These are phyloP conservation scores for Diversispora epigaea DNA, from an alignment of 192 early-diverging fungal genomes.

Conservation along the genomic window DNA sequence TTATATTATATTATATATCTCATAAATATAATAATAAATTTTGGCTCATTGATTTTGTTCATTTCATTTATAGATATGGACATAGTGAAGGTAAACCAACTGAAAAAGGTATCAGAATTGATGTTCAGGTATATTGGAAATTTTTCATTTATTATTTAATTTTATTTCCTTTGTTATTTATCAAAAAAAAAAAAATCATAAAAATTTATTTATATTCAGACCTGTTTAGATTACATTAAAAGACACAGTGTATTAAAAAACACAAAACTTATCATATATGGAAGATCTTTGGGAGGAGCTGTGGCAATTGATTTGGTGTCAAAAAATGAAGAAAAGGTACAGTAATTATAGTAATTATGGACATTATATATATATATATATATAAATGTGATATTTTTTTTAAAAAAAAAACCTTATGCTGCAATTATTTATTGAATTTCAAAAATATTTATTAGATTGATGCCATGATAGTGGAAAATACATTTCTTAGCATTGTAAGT, in stretches of 20 bases:
- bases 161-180: too few species aligned
- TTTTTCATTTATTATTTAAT: neutral
- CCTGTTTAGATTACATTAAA: slow-evolving; percentile 71
- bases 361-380: too few species aligned
- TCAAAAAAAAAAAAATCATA: too few species aligned
- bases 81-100: slow-evolving; percentile 79
- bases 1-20: too few species aligned
- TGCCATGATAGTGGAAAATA: slow-evolving; percentile 91
- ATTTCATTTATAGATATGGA: slow-evolving; percentile 67
- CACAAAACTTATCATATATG: slow-evolving; percentile 84
- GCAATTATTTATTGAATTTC: neutral
- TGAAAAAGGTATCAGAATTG: slow-evolving; percentile 87
- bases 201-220: neutral
- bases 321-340: slow-evolving; percentile 58
- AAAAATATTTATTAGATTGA: slow-evolving; percentile 44
- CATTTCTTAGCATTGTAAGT: slow-evolving; percentile 80
- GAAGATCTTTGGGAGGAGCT: slow-evolving; percentile 95
- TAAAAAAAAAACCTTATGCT: too few species aligned
- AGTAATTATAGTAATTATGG: neutral
- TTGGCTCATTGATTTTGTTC: too few species aligned
- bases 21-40: too few species aligned
- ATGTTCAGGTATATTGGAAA: slow-evolving; percentile 64
- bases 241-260: slow-evolving; percentile 68
- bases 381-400: too few species aligned
- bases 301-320: slow-evolving; percentile 90